These are phyloP conservation scores for Kazachstania sp. DNA, from an alignment of 1,139 yeast species.

Conservation along the genomic window DNA sequence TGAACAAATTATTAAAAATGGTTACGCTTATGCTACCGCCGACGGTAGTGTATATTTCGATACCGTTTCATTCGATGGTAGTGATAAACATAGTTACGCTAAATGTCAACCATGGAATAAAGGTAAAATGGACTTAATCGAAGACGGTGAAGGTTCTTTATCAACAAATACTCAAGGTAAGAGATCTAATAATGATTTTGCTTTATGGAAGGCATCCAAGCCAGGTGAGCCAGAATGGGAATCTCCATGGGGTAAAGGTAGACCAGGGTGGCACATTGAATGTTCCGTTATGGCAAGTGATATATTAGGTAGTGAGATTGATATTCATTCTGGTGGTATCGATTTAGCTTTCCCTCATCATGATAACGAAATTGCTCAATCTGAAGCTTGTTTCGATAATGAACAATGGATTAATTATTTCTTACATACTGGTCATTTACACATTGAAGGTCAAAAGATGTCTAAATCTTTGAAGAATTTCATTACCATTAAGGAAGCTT, in stretches of 20 bases:
- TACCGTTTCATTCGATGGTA: conserved; percentile 68
- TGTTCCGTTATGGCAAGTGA: conserved; percentile 99
- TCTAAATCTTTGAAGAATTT: conserved; percentile 89
- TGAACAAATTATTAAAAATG: conserved; percentile 60
- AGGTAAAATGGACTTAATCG: conserved; percentile 75
- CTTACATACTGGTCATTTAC: conserved; percentile 93
- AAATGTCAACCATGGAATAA: conserved; percentile 98
- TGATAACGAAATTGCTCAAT: conserved; percentile 94
- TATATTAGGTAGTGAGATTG: conserved; percentile 72
- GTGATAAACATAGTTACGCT: conserved; percentile 73
- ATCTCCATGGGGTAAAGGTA: conserved; percentile 94
- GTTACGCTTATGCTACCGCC: conserved; percentile 71
- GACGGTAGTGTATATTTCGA: conserved; percentile 97
- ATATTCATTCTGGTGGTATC: conserved; percentile 94
- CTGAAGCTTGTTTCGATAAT: conserved; percentile 86
- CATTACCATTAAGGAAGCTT: conserved; percentile 88
- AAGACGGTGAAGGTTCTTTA: conserved; percentile 93
- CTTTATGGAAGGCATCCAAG: conserved; percentile 92
- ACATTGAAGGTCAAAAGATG: conserved; percentile 98
- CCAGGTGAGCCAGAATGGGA: conserved; percentile 97
- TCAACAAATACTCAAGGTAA: conserved; percentile 48
- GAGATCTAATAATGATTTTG: conserved; percentile 77
- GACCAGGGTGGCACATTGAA: conserved; percentile 99
- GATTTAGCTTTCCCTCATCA: conserved; percentile 99
- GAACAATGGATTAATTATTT: conserved; percentile 95